Evolutionary conservation across 768 basidiomycete species (phyloP).

Genomic region (Lentinula edodes): DNA sequence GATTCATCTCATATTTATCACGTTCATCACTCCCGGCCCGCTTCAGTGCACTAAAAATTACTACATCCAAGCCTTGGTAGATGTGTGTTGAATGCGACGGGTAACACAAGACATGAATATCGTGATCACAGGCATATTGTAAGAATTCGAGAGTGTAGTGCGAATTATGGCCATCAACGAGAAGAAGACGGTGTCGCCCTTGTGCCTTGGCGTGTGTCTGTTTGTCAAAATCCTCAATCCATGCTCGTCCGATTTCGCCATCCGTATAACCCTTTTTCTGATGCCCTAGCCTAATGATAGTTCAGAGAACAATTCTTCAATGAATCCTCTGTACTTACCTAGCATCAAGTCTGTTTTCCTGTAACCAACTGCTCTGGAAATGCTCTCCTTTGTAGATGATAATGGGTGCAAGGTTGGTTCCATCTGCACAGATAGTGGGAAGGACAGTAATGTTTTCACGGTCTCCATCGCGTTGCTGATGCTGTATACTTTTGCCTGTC

Average conservation of each 20-base stretch:
- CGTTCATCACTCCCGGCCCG: conserved; percentile 4
- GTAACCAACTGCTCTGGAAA: conserved; percentile 17
- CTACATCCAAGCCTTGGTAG: conserved; percentile 20
- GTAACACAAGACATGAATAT: conserved; percentile 4
- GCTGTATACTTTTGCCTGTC: conserved; percentile 4
- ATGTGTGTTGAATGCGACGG: conserved; percentile 8
- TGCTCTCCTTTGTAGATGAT: conserved; percentile 20
- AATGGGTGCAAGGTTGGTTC: conserved; percentile 10
- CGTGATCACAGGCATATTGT: background rate
- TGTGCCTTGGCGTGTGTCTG: background rate
- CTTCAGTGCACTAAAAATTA: conserved; percentile 14
- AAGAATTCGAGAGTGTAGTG: background rate
- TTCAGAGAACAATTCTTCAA: background rate
- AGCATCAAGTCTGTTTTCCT: conserved; percentile 18
- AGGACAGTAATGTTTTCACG: conserved; percentile 19
- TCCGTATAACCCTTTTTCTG: background rate
- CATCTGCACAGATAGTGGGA: conserved; percentile 20
- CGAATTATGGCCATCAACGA: background rate
- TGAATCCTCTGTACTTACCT: background rate
- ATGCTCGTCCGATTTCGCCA: no score
- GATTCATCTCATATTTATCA: no score
- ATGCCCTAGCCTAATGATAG: conserved; percentile 5
- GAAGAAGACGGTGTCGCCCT: background rate
- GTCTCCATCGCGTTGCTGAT: conserved; percentile 14
- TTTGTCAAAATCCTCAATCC: background rate